Evolutionary conservation across 176 grass and related monocot species (phyloP).

Genomic region (barley (Hordeum vulgare)): MorexV3_pseudomolecules_assembly NC_058519.1:617956117-617956616

Average conservation of each 20-base stretch:
- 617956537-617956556: neutral
- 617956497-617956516: neutral
- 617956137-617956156: neutral
- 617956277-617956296: conserved; percentile 14
- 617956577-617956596: neutral
- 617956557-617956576: neutral
- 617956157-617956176: conserved; percentile 40
- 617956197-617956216: conserved; percentile 6
- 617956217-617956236: neutral
- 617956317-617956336: neutral
- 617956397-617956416: neutral
- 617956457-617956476: neutral
- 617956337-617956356: conserved; percentile 11
- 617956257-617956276: neutral
- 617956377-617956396: neutral
- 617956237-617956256: neutral
- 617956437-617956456: no score
- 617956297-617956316: conserved; percentile 6
- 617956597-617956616: conserved; percentile 37
- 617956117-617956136: neutral
- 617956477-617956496: neutral
- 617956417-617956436: neutral
- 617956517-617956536: neutral
- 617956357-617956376: neutral
- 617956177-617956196: neutral